Evolutionary conservation across 2,329 filamentous ascomycete species (phyloP).

Genomic region (Leptodontidium sp.): DNA sequence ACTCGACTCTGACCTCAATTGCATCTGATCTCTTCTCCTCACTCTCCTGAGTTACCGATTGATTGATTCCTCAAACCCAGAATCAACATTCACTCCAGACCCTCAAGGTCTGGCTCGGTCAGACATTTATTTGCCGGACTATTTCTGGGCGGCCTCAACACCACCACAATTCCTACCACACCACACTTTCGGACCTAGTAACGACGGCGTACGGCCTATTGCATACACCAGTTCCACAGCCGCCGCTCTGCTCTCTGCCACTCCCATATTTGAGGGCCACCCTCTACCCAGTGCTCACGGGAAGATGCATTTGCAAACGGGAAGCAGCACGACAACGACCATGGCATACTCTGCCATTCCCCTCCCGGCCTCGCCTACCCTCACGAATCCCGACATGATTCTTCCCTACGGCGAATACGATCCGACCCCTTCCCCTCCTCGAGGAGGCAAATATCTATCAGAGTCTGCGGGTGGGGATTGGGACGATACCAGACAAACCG

Average conservation of each 20-base stretch:
- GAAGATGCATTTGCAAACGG: constrained; percentile 42
- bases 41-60: background rate
- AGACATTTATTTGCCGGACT: constrained; percentile 16
- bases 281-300: constrained; percentile 29
- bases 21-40: background rate
- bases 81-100: background rate
- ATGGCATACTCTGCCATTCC: constrained; percentile 51
- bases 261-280: constrained; percentile 18
- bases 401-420: constrained; percentile 76
- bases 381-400: constrained; percentile 96
- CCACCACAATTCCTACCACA: background rate
- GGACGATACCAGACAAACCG: constrained; percentile 39
- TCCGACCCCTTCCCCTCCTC: constrained; percentile 57
- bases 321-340: constrained; percentile 35
- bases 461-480: constrained; percentile 51
- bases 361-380: constrained; percentile 78
- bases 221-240: constrained; percentile 17
- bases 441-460: constrained; percentile 45
- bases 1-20: background rate
- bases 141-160: constrained; percentile 14
- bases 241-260: constrained; percentile 6
- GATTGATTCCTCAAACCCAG: background rate
- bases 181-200: constrained; percentile 1
- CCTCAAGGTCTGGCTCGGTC: background rate
- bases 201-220: constrained; percentile 11